These are phyloP conservation scores for Solanum hybrid DNA, from an alignment of 305 asterid species.

Conservation along the genomic window DNA sequence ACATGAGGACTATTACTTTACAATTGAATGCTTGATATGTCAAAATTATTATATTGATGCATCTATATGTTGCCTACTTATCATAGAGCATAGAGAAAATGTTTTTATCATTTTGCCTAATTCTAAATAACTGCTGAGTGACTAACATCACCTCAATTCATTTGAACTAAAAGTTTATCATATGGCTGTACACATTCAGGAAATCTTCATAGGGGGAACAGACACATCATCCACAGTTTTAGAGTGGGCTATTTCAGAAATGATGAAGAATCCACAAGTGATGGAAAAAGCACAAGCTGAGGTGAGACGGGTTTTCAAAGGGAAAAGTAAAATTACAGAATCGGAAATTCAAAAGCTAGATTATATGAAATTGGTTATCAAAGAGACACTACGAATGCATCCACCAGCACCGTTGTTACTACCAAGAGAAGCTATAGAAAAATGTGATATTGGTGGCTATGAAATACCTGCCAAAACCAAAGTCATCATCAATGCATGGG, in stretches of 20 bases:
- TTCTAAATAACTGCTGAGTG: neutral
- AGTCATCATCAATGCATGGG: neutral
- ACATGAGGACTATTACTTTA: neutral
- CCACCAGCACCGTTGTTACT: neutral
- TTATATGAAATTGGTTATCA: neutral
- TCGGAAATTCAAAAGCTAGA: neutral
- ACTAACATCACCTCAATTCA: neutral
- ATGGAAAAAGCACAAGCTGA: neutral
- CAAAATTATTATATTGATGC: neutral
- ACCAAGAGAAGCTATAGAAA: neutral
- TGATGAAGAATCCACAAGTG: constrained; percentile 1
- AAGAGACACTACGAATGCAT: neutral
- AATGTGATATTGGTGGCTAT: neutral
- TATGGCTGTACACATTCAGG: neutral
- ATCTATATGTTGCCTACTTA: neutral
- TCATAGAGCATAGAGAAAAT: neutral
- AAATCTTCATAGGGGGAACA: constrained; percentile 1
- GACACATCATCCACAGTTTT: neutral
- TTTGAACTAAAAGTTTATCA: neutral
- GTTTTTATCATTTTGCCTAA: neutral
- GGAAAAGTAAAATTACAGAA: neutral
- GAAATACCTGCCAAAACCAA: neutral
- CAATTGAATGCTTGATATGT: neutral
- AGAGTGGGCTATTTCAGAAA: neutral
- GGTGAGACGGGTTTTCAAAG: neutral